Evolutionary conservation across 495 filamentous ascomycete species (phyloP).

Genomic region (Hapsidospora chrysogenum): DNA sequence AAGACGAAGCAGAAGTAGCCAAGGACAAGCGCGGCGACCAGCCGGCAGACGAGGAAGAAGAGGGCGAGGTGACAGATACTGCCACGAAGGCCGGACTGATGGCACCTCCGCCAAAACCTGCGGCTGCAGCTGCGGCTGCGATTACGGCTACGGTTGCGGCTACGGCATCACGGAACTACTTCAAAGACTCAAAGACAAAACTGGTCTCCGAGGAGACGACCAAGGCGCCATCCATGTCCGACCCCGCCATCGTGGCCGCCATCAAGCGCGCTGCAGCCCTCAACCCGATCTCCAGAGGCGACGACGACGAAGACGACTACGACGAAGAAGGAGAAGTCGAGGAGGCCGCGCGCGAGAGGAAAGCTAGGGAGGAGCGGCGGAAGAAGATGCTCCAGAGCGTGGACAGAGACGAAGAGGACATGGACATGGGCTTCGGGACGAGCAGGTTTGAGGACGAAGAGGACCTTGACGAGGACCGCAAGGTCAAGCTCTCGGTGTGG

Average conservation of each 20-base stretch:
- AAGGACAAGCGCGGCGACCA: background rate
- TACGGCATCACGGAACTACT: slow-evolving; percentile 56
- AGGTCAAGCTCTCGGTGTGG: slow-evolving; percentile 53
- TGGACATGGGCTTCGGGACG: slow-evolving; percentile 87
- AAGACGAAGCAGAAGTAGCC: slow-evolving; percentile 8
- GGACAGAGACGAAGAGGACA: slow-evolving; percentile 74
- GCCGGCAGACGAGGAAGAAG: slow-evolving; percentile 7
- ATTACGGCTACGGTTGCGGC: too few relatives aligned
- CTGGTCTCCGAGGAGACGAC: slow-evolving; percentile 25
- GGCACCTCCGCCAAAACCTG: slow-evolving; percentile 24
- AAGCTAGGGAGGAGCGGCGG: slow-evolving; percentile 42
- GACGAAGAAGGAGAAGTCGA: slow-evolving; percentile 22
- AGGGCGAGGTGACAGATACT: slow-evolving; percentile 6
- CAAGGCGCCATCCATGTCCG: slow-evolving; percentile 39
- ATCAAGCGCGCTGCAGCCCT: slow-evolving; percentile 70
- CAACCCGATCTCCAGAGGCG: slow-evolving; percentile 25
- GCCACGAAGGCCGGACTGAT: slow-evolving; percentile 9
- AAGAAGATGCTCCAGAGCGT: slow-evolving; percentile 59
- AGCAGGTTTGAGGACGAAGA: slow-evolving; percentile 69
- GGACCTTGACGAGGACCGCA: slow-evolving; percentile 37
- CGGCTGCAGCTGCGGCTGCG: slow-evolving; percentile 8
- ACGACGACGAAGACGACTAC: slow-evolving; percentile 24
- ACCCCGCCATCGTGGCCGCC: slow-evolving; percentile 69
- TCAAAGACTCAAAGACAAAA: slow-evolving; percentile 31
- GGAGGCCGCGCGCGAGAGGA: slow-evolving; percentile 17